Base-by-base conservation (phyloP, 208 protist genomes). In the Porcisia deanei region DNA sequence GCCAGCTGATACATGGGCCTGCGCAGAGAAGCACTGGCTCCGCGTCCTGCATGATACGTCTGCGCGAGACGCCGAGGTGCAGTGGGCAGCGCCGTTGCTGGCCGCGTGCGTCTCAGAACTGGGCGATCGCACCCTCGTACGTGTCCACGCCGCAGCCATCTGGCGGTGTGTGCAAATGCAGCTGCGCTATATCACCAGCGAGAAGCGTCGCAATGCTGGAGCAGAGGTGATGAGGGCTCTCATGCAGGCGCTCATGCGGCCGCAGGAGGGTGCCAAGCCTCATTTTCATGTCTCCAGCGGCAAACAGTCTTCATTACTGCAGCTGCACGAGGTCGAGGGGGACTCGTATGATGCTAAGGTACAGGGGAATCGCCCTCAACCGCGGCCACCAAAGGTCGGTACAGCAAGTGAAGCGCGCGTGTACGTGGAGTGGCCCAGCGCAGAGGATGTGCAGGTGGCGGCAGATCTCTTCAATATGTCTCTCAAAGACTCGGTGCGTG, bases 1-100 rank as follows among this genome's bases (percentile, higher is more conserved):
- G 2, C 82, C 83, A 30, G 83, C 80, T 4, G 76, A 75, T 30
- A 77, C 87, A 59, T 82, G 89, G 78, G 37, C 14, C 30, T 88
- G 77, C 59, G 86, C 86, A 18, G 45, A 83, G 25, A 60, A 41
- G n/a, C 41, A 57, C 63, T 75, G 87, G 67, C 68, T 89, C 39
- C 86, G 84, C 30, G 78, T 84, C 59, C 54, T 94, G 55, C 71
- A 43, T 52, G 64, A 82, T 30, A 43, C 53, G 43, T 41, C 59
- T 14, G 75, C 73, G 5, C 54, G 70, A 34, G 82, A 85, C 20
- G 74, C 16, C 14, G 87, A 85, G 12, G 64, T 88, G 37, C n/a
- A 74, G 59, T 87, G 86, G 85, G 87, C 83, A 47, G 71, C 69
- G 34, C 43, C 73, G 25, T 59, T 91, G 34, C 86, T 93, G 25